Conservation (phyloP, 768 basidiomycete species). For the Calocera viscosa region DNA sequence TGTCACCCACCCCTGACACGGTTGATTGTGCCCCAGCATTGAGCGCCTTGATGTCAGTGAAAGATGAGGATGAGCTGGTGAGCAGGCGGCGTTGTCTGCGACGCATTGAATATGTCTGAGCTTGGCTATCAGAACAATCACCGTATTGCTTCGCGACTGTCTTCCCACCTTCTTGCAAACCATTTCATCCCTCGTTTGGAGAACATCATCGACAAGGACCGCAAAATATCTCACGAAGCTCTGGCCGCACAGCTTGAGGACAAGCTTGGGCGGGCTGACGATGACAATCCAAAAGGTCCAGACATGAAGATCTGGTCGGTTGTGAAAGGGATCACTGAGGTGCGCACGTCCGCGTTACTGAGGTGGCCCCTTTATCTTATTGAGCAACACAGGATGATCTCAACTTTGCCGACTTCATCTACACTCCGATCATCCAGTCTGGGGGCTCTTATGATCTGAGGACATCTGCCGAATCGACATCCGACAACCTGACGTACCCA, state of each 20-base stretch:
- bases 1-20: conserved; percentile 51
- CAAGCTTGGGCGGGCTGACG: conserved; percentile 75
- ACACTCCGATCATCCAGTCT: conserved; percentile 91
- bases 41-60: conserved; percentile 68
- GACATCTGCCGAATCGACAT: conserved; percentile 72
- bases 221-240: conserved; percentile 78
- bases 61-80: conserved; percentile 86
- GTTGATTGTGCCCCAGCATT: conserved; percentile 68
- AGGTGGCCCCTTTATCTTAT: conserved; percentile 12
- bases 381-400: conserved; percentile 58
- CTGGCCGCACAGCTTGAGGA: conserved; percentile 77
- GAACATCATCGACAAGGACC: conserved; percentile 80
- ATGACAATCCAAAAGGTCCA: conserved; percentile 61
- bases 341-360: conserved; percentile 30
- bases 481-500: conserved; percentile 69
- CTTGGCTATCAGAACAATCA: conserved; percentile 47
- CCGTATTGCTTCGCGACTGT: conserved; percentile 60
- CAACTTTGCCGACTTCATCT: conserved; percentile 82
- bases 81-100: conserved; percentile 23
- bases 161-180: conserved; percentile 71
- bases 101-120: conserved; percentile 1
- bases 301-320: conserved; percentile 86
- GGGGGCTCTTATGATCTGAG: conserved; percentile 83
- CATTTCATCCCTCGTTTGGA: conserved; percentile 83
- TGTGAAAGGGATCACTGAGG: conserved; percentile 56